Base-by-base conservation (phyloP, 345 rosid genomes). In the Salix exigua region DNA sequence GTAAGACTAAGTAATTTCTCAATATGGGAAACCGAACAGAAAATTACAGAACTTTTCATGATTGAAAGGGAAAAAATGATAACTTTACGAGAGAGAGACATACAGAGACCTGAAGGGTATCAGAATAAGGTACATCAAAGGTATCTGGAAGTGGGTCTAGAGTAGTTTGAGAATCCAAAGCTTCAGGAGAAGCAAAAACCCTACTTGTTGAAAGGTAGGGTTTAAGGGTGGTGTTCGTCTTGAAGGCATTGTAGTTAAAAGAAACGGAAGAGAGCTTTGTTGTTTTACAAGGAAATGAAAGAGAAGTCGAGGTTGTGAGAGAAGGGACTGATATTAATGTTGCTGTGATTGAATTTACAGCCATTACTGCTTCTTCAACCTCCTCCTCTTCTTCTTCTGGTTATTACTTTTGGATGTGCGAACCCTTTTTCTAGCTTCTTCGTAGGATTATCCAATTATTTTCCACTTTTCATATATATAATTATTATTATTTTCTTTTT, bases 181-280 rank as follows among this genome's bases (percentile, higher is more conserved):
- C 83, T 71, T 93, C 97, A 6, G 92, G 88, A 72, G 91, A 88
- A 1, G 94, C 91, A 75, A 83, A 87, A 73, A 87, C 80, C 86
- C 80, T 89, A 28, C 80, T 67, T 66, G 87, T 51, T 16, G 89
- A 86, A n/a, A 58, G 12, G 30, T 83, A 73, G 69, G 85, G 81
- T 77, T 80, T 85, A 26, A 87, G 83, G 71, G 78, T 55, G 23
- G 62, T 40, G 44, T 2, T 40, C 44, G 44, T 44, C 71, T 26
- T 53, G n/a, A 85, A 73, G 53, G 75, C 79, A 78, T 46, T 72
- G 66, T 61, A 69, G 53, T 75, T 37, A 33, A 76, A 42, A 55
- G 88, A 80, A 46, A 84, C 77, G 18, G 80, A 66, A 51, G 86
- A 78, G 68, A 86, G 19, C 83, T 80, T 85, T 30, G 81, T 83